phyloP scores from a whole-genome alignment of 371 early-diverging fungal species.

The Saksenaea oblongispora region DNA sequence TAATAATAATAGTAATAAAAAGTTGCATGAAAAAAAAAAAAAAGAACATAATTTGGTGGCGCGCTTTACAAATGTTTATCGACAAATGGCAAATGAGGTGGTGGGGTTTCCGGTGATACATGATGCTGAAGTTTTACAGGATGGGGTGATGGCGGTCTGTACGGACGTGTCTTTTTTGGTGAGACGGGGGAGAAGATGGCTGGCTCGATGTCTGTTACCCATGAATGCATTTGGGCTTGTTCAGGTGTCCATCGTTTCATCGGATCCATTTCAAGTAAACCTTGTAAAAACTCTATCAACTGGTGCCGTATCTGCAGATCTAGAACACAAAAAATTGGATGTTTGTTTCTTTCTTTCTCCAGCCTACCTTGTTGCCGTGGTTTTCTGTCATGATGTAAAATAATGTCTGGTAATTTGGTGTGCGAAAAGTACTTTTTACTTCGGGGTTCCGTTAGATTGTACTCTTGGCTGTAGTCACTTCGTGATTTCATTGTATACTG shows the following conservation, averaged over 20 bases:
- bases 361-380: not conserved
- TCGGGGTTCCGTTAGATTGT: slow-evolving; percentile 65
- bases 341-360: slow-evolving; percentile 7
- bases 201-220: slow-evolving; percentile 78
- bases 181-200: slow-evolving; percentile 36
- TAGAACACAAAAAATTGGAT: no score
- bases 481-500: slow-evolving; percentile 73
- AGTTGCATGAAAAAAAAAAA: not conserved
- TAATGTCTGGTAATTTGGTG: slow-evolving; percentile 71
- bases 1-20: not conserved
- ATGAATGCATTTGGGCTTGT: slow-evolving; percentile 90
- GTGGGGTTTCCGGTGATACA: no score
- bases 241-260: slow-evolving; percentile 86
- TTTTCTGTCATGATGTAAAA: slow-evolving; percentile 53
- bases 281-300: slow-evolving; percentile 86
- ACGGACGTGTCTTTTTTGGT: not conserved
- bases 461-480: slow-evolving; percentile 75
- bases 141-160: not conserved
- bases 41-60: no score
- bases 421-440: slow-evolving; percentile 81
- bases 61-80: no score
- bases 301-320: slow-evolving; percentile 58
- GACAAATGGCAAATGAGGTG: no score
- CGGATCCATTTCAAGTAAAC: slow-evolving; percentile 84
- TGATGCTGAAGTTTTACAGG: no score